Evolutionary conservation across 75 land plant species (phyloP).

Genomic region (Cryptomeria japonica): DNA sequence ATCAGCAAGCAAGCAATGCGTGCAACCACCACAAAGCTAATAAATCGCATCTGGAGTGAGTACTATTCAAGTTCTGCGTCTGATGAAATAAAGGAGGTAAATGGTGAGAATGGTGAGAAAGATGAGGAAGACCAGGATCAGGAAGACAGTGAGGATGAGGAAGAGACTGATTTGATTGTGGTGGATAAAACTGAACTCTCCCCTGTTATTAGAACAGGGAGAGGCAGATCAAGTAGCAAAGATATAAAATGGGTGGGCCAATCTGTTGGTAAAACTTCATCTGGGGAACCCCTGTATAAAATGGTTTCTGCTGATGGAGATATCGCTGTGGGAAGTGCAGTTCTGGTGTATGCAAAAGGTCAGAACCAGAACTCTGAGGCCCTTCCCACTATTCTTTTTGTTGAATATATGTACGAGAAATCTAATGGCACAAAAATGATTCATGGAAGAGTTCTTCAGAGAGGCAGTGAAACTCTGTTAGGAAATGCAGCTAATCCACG

Average conservation of each 20-base stretch:
- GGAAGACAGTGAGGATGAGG: slow-evolving; percentile 61
- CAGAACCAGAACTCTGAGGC: slow-evolving; percentile 19
- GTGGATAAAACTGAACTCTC: background rate
- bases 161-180: slow-evolving; percentile 9
- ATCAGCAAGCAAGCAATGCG: slow-evolving; percentile 77
- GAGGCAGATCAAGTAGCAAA: slow-evolving; percentile 2
- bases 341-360: slow-evolving; percentile 45
- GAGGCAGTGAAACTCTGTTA: slow-evolving; percentile 67
- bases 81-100: slow-evolving; percentile 31
- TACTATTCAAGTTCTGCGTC: slow-evolving; percentile 58
- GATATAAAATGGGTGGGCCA: slow-evolving; percentile 64
- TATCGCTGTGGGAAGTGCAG: slow-evolving; percentile 61
- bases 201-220: background rate
- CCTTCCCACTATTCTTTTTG: slow-evolving; percentile 48
- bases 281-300: slow-evolving; percentile 51
- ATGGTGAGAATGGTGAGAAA: slow-evolving; percentile 17
- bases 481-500: slow-evolving; percentile 80
- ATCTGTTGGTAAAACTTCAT: slow-evolving; percentile 34
- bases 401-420: slow-evolving; percentile 85
- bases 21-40: slow-evolving; percentile 85
- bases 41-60: slow-evolving; percentile 92
- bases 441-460: slow-evolving; percentile 74
- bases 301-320: slow-evolving; percentile 42
- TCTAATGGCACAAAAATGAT: slow-evolving; percentile 55
- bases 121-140: slow-evolving; percentile 51